A percentile compares a stretch with the other conserved stretches of the same genome.
Conservation (phyloP, 140 eudicot genomes). For the Flaveria floridana region DNA sequence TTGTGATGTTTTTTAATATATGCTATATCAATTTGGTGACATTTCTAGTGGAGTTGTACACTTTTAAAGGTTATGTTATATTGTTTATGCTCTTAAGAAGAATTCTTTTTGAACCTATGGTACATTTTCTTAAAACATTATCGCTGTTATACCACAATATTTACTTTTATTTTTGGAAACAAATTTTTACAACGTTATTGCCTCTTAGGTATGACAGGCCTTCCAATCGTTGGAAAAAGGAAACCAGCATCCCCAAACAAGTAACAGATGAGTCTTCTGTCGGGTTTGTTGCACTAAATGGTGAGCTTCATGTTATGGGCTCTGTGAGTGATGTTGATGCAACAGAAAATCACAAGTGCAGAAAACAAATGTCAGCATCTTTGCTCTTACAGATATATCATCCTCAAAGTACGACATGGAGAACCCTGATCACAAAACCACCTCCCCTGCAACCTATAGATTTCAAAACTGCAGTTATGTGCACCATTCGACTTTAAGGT, state of each 20-base stretch:
- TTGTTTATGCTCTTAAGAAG: background rate
- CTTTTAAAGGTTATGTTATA: background rate
- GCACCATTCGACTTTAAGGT: slow-evolving; percentile 65
- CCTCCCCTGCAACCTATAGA: slow-evolving; percentile 63
- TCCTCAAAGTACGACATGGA: slow-evolving; percentile 73
- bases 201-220: slow-evolving; percentile 65
- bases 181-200: background rate
- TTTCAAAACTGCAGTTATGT: slow-evolving; percentile 75
- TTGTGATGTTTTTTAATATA: background rate
- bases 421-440: slow-evolving; percentile 63
- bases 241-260: slow-evolving; percentile 69
- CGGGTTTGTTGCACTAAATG: slow-evolving; percentile 68
- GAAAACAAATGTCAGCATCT: slow-evolving; percentile 60
- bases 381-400: slow-evolving; percentile 67
- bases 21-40: background rate
- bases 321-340: slow-evolving; percentile 41
- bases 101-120: slow-evolving; percentile 6
- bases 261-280: slow-evolving; percentile 52
- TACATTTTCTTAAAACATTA: background rate
- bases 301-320: slow-evolving; percentile 64
- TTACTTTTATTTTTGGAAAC: background rate
- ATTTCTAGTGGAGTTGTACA: background rate
- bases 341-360: slow-evolving; percentile 43
- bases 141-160: background rate
- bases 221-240: slow-evolving; percentile 74